Base-by-base conservation (phyloP, 345 rosid species). In the Clausena lansium region DNA sequence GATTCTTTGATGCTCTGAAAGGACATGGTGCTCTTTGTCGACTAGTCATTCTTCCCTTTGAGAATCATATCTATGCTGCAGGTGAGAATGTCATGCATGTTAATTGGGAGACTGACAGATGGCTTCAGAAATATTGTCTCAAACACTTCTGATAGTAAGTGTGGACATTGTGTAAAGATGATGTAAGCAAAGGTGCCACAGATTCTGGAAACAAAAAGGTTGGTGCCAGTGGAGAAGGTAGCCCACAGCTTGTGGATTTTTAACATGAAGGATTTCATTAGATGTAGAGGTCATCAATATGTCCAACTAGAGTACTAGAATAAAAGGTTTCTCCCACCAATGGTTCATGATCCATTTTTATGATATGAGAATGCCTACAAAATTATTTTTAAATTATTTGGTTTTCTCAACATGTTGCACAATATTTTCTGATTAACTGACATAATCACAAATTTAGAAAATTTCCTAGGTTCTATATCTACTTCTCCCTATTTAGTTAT, bases 51-150 rank as follows among this genome's bases (percentile, higher is more conserved):
- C 92, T 96, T 80, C 98, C 99, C 25, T 88, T 82, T 69, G 99
- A 96, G 92, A 96, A 98, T 83, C 98, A 96, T 61, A 95, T 97
- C 35, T 96, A 94, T 84, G 87, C 97, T 65, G 91, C 94, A 52
- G 81, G 94, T 65, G 99, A 94, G 85, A 92, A 98, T 87, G 92
- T 89, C 78, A 90, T 94, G 98, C 99, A 94, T 82, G 97, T 89
- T 45, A 90, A 89, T 24, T 94, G 98, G 98, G 97, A 96, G 89
- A 91, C 97, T 27, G 97, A 96, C 79, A 88, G 98, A 70, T 92
- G 98, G 99, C 91, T 94, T 59, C 90, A 89, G 79, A 94, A 94
- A 80, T 85, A 90, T 83, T 94, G 99, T 90, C 67, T 74, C 91
- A 25, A 89, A 87, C 83, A 70, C 81, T 59, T 81, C 92, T 70